phyloP scores from a whole-genome alignment of 805 yeast genomes.

The Candida montana region DNA sequence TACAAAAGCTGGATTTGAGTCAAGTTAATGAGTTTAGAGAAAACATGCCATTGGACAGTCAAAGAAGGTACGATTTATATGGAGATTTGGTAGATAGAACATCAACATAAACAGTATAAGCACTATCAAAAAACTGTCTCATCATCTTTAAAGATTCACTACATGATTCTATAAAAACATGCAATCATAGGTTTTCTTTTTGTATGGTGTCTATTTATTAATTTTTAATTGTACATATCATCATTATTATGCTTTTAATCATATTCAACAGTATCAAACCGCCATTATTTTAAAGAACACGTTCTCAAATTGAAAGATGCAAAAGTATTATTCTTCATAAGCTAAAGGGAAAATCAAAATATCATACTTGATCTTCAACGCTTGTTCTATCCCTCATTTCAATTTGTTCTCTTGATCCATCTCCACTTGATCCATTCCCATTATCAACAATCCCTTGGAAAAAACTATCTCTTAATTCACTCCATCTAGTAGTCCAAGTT shows the following conservation, averaged over 20 bases:
- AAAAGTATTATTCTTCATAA: too few species aligned
- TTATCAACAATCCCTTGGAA: conserved; percentile 78
- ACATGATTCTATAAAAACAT: too few species aligned
- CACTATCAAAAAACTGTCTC: too few species aligned
- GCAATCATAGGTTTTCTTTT: too few species aligned
- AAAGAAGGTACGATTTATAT: conserved; percentile 59
- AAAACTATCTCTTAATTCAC: conserved; percentile 82
- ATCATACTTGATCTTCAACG: neutral
- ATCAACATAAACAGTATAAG: too few species aligned
- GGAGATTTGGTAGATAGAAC: conserved; percentile 29
- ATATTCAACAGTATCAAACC: neutral
- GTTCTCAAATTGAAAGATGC: too few species aligned
- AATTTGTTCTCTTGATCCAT: conserved; percentile 10
- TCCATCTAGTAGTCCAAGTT: conserved; percentile 89
- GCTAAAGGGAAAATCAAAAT: too few species aligned
- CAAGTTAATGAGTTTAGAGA: conserved; percentile 48
- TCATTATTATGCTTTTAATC: conserved; percentile 5
- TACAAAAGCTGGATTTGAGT: conserved; percentile 52
- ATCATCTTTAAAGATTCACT: too few species aligned
- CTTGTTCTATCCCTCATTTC: conserved; percentile 21
- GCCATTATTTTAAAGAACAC: too few species aligned
- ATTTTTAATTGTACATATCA: conserved; percentile 11
- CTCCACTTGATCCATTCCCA: conserved; percentile 7
- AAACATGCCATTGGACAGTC: conserved; percentile 60
- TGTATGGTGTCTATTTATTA: neutral